A percentile compares a stretch with the other conserved stretches of the same genome.
Evolutionary conservation across 2,329 filamentous ascomycete species (phyloP).

Genomic region (Calonectria honghensis): DNA sequence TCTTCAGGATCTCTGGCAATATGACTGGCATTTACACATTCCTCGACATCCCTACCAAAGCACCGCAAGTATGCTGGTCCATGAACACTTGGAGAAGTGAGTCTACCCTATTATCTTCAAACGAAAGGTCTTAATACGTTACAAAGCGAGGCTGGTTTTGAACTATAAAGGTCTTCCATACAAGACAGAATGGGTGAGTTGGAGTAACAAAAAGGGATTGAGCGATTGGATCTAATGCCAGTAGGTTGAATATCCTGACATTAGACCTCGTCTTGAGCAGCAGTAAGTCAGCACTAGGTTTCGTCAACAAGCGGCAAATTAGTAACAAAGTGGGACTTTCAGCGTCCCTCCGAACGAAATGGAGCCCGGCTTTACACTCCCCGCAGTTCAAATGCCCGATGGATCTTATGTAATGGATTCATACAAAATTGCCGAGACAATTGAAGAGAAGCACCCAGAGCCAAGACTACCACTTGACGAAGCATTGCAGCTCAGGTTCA

Average conservation of each 20-base stretch:
- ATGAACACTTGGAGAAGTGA: slow-evolving; percentile 50
- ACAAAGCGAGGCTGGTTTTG: slow-evolving; percentile 41
- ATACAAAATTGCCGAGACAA: slow-evolving; percentile 72
- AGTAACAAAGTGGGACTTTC: not conserved
- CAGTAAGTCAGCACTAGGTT: slow-evolving; percentile 16
- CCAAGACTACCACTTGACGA: slow-evolving; percentile 58
- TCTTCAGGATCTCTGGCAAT: too few relatives aligned
- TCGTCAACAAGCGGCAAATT: too few relatives aligned
- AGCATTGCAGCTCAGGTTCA: slow-evolving; percentile 36
- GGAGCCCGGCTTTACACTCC: slow-evolving; percentile 57
- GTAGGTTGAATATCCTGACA: slow-evolving; percentile 45
- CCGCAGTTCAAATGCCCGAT: slow-evolving; percentile 71
- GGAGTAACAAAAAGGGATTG: accelerated
- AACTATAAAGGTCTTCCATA: slow-evolving; percentile 46
- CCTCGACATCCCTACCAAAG: slow-evolving; percentile 44
- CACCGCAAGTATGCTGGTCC: slow-evolving; percentile 45
- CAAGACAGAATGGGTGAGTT: slow-evolving; percentile 45
- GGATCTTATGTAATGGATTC: slow-evolving; percentile 79
- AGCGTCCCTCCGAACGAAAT: slow-evolving; percentile 39
- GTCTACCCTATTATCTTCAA: not conserved
- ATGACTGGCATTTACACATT: slow-evolving; percentile 39
- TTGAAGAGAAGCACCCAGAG: slow-evolving; percentile 75
- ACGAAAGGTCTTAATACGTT: accelerated
- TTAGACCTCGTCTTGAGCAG: slow-evolving; percentile 35
- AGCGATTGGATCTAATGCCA: not conserved